phyloP scores from a whole-genome alignment of 2,329 filamentous ascomycete species.

The Tolypocladium inflatum region DNA sequence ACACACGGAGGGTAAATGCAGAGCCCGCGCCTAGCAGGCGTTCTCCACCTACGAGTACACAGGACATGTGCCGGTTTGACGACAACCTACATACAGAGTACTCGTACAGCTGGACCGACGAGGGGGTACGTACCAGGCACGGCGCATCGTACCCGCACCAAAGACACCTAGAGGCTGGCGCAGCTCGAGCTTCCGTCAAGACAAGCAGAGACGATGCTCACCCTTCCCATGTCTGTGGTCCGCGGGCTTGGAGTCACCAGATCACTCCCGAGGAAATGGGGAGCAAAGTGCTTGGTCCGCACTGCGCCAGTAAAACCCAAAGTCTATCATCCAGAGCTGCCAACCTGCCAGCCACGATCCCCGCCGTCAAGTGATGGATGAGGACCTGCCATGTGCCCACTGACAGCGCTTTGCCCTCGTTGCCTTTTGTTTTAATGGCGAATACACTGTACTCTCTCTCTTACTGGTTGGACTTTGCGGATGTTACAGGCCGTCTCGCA shows the following conservation, averaged over 20 bases:
- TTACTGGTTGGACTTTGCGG: background rate
- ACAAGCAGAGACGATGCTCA: too few species aligned
- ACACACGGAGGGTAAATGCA: background rate
- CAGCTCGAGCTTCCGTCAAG: background rate
- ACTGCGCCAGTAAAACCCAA: background rate
- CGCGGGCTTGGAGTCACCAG: background rate
- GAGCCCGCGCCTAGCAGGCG: background rate
- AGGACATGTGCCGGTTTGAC: background rate
- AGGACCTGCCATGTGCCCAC: background rate
- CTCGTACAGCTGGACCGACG: background rate
- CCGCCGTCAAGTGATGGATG: background rate
- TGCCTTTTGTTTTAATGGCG: background rate
- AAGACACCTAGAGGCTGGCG: background rate
- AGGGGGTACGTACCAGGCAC: background rate
- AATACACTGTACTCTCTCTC: too few species aligned
- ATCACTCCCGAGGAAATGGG: constrained; percentile 1
- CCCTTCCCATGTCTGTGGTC: background rate
- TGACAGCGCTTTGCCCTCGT: background rate
- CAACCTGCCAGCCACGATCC: background rate
- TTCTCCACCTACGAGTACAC: background rate
- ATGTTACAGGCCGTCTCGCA: background rate
- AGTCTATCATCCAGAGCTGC: background rate
- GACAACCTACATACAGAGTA: too few species aligned
- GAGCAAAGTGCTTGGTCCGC: background rate
- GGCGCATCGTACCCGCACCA: background rate